Evolutionary conservation across 2,329 filamentous ascomycete species (phyloP).

Genomic region (Diaporthe amygdali): DNA sequence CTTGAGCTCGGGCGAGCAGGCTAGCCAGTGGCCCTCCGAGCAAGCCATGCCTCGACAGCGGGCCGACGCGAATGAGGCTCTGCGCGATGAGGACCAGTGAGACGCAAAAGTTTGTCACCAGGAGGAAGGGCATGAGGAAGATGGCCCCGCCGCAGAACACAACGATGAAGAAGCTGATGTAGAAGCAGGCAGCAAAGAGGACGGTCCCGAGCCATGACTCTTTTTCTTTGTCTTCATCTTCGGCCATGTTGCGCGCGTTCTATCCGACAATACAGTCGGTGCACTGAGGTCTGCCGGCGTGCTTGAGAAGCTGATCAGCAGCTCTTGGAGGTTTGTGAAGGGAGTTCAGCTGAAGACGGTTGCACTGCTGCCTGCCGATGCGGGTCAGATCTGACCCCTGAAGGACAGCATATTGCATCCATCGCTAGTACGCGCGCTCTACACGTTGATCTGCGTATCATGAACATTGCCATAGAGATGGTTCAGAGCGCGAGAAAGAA

Average conservation of each 20-base stretch:
- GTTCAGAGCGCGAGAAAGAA: background rate
- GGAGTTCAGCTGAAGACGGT: background rate
- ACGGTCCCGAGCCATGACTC: background rate
- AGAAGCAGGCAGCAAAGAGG: background rate
- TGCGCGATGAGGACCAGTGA: background rate
- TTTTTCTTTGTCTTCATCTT: background rate
- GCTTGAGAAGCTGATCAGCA: background rate
- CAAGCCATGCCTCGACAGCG: background rate
- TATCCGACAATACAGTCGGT: background rate
- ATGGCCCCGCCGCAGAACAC: background rate
- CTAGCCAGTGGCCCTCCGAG: background rate
- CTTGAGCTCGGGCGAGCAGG: background rate
- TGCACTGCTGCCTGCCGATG: background rate
- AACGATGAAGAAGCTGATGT: background rate
- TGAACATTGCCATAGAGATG: background rate
- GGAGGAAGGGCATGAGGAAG: background rate
- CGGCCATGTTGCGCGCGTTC: background rate
- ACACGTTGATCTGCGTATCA: background rate
- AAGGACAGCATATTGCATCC: background rate
- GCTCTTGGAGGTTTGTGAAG: background rate
- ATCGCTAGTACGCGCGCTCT: background rate
- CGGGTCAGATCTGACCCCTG: background rate
- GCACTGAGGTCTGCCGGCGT: background rate
- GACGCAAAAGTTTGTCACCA: background rate
- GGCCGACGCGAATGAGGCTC: background rate